These are phyloP conservation scores for Verticillium albo-atrum DNA, from an alignment of 2,329 filamentous ascomycete genomes.

Conservation along the genomic window DNA sequence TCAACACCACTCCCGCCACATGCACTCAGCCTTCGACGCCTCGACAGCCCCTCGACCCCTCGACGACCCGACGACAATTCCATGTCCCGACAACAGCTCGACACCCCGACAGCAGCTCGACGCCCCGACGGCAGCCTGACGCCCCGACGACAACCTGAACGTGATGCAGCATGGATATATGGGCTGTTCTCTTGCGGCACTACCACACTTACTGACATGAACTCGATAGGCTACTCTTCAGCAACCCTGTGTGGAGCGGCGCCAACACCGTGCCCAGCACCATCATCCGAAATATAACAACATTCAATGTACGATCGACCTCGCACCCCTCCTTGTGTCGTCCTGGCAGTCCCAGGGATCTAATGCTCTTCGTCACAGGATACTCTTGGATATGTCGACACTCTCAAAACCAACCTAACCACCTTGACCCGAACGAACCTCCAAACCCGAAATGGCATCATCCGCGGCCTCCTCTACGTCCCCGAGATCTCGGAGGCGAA, in stretches of 20 bases:
- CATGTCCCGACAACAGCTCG: no score
- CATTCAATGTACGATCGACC: conserved; percentile 42
- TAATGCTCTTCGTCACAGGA: background rate
- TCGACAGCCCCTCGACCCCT: no score
- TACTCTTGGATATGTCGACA: conserved; percentile 46
- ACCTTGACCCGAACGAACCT: conserved; percentile 70
- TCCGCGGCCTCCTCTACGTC: conserved; percentile 81
- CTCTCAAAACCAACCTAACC: conserved; percentile 57
- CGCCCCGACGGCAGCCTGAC: no score
- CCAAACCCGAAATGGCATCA: conserved; percentile 52
- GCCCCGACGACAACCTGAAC: no score
- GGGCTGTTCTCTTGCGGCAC: background rate
- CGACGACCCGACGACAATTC: no score
- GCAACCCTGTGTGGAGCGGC: conserved; percentile 52
- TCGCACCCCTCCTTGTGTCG: background rate
- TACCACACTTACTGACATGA: background rate
- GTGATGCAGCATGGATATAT: background rate
- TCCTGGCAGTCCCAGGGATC: conserved; percentile 18
- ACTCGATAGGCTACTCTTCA: conserved; percentile 49
- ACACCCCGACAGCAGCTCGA: no score
- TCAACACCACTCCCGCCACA: no score
- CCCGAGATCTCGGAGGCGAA: conserved; percentile 60
- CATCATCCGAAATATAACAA: conserved; percentile 53
- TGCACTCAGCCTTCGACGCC: no score
- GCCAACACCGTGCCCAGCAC: conserved; percentile 46